phyloP scores from a whole-genome alignment of 306 rosid genomes.

The Spatholobus suberectus region DNA sequence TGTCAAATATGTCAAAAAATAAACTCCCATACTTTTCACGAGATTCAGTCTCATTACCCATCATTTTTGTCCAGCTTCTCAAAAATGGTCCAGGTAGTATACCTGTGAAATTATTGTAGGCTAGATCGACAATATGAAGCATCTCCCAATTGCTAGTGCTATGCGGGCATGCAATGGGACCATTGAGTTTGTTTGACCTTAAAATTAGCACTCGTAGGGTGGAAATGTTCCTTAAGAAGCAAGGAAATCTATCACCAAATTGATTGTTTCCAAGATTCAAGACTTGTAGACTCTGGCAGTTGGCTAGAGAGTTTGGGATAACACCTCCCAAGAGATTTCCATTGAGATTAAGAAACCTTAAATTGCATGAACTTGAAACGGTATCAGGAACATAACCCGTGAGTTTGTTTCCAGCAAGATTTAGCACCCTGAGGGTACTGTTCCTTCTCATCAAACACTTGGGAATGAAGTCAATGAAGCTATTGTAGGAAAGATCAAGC shows the following conservation, averaged over 20 bases:
- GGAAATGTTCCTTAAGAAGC: constrained; percentile 37
- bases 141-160: constrained; percentile 29
- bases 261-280: constrained; percentile 38
- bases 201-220: constrained; percentile 23
- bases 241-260: constrained; percentile 28
- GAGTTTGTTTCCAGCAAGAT: constrained; percentile 38
- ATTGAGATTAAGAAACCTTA: constrained; percentile 39
- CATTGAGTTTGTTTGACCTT: background rate
- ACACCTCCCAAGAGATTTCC: constrained; percentile 30
- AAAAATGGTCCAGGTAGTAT: constrained; percentile 27
- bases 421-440: background rate
- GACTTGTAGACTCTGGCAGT: constrained; percentile 32
- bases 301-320: constrained; percentile 46
- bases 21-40: background rate
- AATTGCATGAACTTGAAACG: constrained; percentile 14
- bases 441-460: constrained; percentile 27
- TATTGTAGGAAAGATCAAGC: constrained; percentile 52
- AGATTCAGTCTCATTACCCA: background rate
- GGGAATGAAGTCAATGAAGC: constrained; percentile 34
- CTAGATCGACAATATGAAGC: constrained; percentile 44
- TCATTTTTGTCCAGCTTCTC: constrained; percentile 43
- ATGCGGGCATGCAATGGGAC: constrained; percentile 31
- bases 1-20: background rate
- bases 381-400: constrained; percentile 14
- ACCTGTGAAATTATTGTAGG: constrained; percentile 47